Conservation (phyloP, 2,329 filamentous ascomycete genomes). For the Biscogniauxia mediterranea region DNA sequence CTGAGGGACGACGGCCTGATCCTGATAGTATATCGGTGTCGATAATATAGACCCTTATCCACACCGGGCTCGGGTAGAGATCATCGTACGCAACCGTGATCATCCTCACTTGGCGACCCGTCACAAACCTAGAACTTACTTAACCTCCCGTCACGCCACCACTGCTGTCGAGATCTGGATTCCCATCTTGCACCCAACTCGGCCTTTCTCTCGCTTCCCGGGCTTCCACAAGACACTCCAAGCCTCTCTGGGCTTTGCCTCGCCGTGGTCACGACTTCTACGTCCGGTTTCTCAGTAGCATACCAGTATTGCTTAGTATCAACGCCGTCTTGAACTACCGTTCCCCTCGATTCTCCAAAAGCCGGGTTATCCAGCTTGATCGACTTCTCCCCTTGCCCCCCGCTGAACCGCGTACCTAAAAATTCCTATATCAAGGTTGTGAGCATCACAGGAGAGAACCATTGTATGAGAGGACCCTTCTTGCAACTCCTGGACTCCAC, state of each 20-base stretch:
- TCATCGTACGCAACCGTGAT: constrained; percentile 18
- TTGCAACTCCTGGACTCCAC: constrained; percentile 6
- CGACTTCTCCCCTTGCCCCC: not conserved
- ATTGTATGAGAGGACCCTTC: constrained; percentile 1
- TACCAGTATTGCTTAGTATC: not conserved
- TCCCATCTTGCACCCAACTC: not conserved
- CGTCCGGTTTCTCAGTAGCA: not conserved
- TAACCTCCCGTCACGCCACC: constrained; percentile 9
- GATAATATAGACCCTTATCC: constrained; percentile 26
- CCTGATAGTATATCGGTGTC: constrained; percentile 17
- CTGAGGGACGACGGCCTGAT: constrained; percentile 15
- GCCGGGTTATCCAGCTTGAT: not conserved
- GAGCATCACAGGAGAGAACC: not conserved
- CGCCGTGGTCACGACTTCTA: not conserved
- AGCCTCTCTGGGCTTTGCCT: constrained; percentile 1
- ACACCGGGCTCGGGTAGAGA: constrained; percentile 9
- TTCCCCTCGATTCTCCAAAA: not conserved
- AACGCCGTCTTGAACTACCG: not conserved
- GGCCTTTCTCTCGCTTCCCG: not conserved
- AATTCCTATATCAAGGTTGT: constrained; percentile 5
- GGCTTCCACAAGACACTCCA: not conserved
- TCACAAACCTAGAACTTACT: constrained; percentile 17
- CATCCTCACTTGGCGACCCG: constrained; percentile 13
- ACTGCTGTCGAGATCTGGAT: constrained; percentile 3
- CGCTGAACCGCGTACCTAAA: constrained; percentile 5